Evolutionary conservation across 495 filamentous ascomycete species (phyloP), one percentile per base, ranked within the genome.

Genomic region (Trichoderma erinaceum): DNA sequence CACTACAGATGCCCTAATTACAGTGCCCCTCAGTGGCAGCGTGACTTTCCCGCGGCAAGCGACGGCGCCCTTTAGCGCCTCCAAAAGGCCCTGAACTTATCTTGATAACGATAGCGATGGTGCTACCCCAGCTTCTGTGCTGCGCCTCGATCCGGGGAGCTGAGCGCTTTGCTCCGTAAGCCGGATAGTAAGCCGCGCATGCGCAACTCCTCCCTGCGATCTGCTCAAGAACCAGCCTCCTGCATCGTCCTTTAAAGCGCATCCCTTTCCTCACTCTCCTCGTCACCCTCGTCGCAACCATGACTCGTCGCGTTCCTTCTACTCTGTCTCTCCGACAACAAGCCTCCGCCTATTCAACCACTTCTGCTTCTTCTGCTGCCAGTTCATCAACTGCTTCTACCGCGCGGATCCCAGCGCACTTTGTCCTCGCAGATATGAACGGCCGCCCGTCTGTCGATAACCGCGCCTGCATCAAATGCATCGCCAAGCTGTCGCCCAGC

Each of bases 371-470:
- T 23, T 65, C 25, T 32, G 41, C 11, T 27, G 2, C 63, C 35
- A 38, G 35, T 38, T 38, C 35, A 38, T 38, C 35, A 38, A 38
- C 35, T 38, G 35, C 35, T 7, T 38, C 35, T 38, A 6, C 35
- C 35, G 35, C 35, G 35, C 35, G 35, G 63, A 64, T 21, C 15
- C 35, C 63, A 8, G 41, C 63, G 11, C 27, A 41, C 68, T 70
- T 70, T 35, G n/a, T 64, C 7, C 58, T 70, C 27, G 65, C 68
- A 65, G 68, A 67, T 44, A 67, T 70, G 65, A 27, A 63, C 16
- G 58, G 65, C 41, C 65, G 58, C 13, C 56, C 65, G 48, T 12
- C n/a, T 21, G 6, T 11, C 8, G 41, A 67, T 38, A 70, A 67
- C 32, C n/a, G 11, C 38, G 66, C 52, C 38, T 70, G 68, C 68